Percentiles rank a stretch among this genome's conserved stretches.
phyloP scores from a whole-genome alignment of 2,329 filamentous ascomycete genomes.

The Claviceps arundinis region DNA sequence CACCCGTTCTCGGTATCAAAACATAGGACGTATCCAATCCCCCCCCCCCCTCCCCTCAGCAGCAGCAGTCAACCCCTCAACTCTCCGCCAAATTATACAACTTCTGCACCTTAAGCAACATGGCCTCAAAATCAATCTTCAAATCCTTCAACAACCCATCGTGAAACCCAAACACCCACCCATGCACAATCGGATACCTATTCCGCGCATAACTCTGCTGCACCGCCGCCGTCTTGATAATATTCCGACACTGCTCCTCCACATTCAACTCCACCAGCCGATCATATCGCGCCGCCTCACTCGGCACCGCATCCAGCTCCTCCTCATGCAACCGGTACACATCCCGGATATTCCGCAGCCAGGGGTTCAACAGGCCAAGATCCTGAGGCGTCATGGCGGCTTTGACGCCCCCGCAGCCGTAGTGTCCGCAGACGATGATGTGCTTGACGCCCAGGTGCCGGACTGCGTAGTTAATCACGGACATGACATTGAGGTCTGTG shows the following conservation, averaged over 20 bases:
- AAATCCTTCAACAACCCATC: conserved; percentile 55
- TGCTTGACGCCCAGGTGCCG: conserved; percentile 68
- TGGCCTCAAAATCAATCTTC: conserved; percentile 45
- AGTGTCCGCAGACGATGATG: conserved; percentile 68
- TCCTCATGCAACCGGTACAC: conserved; percentile 58
- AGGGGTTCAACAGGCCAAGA: conserved; percentile 57
- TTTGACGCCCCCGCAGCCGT: conserved; percentile 65
- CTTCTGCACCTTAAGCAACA: conserved; percentile 46
- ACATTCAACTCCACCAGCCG: conserved; percentile 79
- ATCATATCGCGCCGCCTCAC: conserved; percentile 48
- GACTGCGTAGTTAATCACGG: conserved; percentile 80
- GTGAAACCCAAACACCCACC: conserved; percentile 59
- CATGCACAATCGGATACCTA: conserved; percentile 56
- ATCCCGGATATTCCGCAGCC: conserved; percentile 62
- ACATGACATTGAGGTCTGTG: conserved; percentile 66
- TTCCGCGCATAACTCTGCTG: conserved; percentile 54
- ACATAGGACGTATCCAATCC: too few species aligned
- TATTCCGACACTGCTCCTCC: conserved; percentile 58
- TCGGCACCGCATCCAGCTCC: conserved; percentile 51
- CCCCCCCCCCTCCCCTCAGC: too few species aligned
- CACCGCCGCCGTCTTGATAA: conserved; percentile 71
- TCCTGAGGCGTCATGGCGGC: conserved; percentile 61
- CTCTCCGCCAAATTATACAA: conserved; percentile 42
- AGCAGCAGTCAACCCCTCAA: not conserved
- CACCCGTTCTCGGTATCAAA: too few species aligned